Evolutionary conservation across 805 yeast species (phyloP), one percentile per base, ranked within the genome.

Genomic region (Saccharomycopsis sp.): DNA sequence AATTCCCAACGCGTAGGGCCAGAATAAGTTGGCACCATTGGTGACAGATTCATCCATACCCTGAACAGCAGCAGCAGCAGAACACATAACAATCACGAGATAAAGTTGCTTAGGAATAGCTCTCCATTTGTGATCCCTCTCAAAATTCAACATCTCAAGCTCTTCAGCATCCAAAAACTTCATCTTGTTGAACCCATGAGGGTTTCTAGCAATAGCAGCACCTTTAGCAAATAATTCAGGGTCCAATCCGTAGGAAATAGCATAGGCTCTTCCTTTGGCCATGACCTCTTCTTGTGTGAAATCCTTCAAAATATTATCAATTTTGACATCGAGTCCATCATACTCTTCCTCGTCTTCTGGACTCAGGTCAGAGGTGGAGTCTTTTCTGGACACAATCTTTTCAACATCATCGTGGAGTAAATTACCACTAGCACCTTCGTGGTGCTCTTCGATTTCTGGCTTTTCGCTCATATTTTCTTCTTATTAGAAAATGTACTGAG

Each of bases 41-140:
- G 86, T 81, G 22, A 86, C 89, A 3, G 88, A 75, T 69, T 86
- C 89, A 71, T 86, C 91, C 85, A 86, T 85, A 69, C 92, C 91
- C 69, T 85, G 90, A 47, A 85, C 86, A 20, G 87, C 87, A 20
- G 91, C 92, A 56, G 88, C 86, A 81, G 85, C 78, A 1, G 90
- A 85, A n/a, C 86, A 83, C 63, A 84, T 78, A 14, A 83, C 77
- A 57, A 86, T 81, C 58, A 85, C 80, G 60, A 74, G 81, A 61
- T 79, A 69, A 64, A 86, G 73, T 59, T 77, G 81, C 8, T 65
- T 63, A 22, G 73, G 73, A 60, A 72, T 68, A 12, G 66, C 62
- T 47, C 68, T 69, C 82, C 78, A 81, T 17, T 78, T 79, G 51
- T 75, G 78, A 34, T 74, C 69, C 24, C 65, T 66, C 60, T 79